A percentile compares a stretch with the other conserved stretches of the same genome.
Evolutionary conservation across 495 filamentous ascomycete genomes (phyloP).

Genomic region (Lophium mytilinum): DNA sequence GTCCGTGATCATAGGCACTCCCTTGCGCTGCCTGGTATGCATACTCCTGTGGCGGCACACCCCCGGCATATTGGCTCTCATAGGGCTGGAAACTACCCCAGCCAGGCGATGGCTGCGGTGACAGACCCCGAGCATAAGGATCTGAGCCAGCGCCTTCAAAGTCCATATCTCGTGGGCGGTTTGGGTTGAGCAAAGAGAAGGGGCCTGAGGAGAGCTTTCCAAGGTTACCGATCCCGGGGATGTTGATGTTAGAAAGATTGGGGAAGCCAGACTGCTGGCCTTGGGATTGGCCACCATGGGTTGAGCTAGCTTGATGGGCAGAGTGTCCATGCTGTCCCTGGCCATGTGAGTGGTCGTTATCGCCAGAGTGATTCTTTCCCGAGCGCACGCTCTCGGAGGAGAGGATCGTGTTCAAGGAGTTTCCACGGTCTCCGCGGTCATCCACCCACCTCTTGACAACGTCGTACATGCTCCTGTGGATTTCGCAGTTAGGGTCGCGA

Average conservation of each 20-base stretch:
- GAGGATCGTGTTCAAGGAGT: slow-evolving; percentile 58
- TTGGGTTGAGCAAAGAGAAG: background rate
- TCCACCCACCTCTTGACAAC: slow-evolving; percentile 71
- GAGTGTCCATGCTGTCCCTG: slow-evolving; percentile 10
- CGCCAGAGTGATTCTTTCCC: slow-evolving; percentile 60
- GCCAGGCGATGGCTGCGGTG: background rate
- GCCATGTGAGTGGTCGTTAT: slow-evolving; percentile 21
- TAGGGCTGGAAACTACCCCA: slow-evolving; percentile 22
- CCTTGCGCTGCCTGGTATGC: slow-evolving; percentile 1
- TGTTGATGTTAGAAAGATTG: background rate
- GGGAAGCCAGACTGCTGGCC: slow-evolving; percentile 1
- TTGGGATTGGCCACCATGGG: background rate
- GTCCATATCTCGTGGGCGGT: background rate
- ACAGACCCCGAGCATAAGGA: background rate
- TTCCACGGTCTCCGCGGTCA: slow-evolving; percentile 52
- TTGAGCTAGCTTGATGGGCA: background rate
- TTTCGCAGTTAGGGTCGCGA: slow-evolving; percentile 60
- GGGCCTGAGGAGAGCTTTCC: background rate
- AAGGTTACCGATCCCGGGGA: background rate
- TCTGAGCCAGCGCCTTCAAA: background rate
- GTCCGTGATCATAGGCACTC: background rate
- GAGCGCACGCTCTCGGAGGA: slow-evolving; percentile 70
- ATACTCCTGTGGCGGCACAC: background rate
- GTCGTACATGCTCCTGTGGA: slow-evolving; percentile 79
- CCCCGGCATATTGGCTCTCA: slow-evolving; percentile 14